Conservation (phyloP, 495 filamentous ascomycete genomes). For the Hyaloscypha hepaticicola region DNA sequence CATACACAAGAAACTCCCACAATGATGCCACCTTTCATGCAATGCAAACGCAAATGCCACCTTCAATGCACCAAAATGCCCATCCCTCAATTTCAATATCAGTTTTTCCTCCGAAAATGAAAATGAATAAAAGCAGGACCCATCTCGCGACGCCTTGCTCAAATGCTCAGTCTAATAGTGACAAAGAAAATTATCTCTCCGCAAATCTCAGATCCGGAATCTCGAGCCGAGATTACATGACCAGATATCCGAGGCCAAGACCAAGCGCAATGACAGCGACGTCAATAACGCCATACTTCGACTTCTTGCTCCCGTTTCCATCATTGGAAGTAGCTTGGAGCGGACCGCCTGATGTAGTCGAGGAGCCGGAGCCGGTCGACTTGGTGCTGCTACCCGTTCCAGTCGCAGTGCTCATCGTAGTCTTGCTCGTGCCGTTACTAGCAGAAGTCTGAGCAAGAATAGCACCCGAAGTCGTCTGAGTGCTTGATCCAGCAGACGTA, state of each 20-base stretch:
- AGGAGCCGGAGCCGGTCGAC: neutral
- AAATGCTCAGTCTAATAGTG: conserved; percentile 1
- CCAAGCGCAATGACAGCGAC: conserved; percentile 26
- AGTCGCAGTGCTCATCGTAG: neutral
- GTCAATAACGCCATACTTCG: conserved; percentile 25
- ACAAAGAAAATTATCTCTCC: neutral
- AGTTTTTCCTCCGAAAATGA: neutral
- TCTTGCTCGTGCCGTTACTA: neutral
- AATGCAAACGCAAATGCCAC: neutral
- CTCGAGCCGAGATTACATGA: conserved; percentile 24
- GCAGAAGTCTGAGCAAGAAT: neutral
- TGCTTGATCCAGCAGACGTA: neutral
- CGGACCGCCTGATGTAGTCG: neutral
- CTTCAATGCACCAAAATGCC: neutral
- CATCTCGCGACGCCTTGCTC: neutral
- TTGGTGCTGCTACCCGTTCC: neutral
- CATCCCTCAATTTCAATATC: too few relatives aligned
- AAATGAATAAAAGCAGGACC: neutral
- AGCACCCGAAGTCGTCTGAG: neutral
- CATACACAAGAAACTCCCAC: neutral
- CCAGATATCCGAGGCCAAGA: conserved; percentile 30
- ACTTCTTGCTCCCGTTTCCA: conserved; percentile 10
- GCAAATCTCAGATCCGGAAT: neutral
- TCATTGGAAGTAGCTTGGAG: conserved; percentile 8
- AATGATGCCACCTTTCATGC: neutral